These are phyloP conservation scores for Thelonectria rubi DNA, from an alignment of 2,329 filamentous ascomycete genomes.

Conservation along the genomic window DNA sequence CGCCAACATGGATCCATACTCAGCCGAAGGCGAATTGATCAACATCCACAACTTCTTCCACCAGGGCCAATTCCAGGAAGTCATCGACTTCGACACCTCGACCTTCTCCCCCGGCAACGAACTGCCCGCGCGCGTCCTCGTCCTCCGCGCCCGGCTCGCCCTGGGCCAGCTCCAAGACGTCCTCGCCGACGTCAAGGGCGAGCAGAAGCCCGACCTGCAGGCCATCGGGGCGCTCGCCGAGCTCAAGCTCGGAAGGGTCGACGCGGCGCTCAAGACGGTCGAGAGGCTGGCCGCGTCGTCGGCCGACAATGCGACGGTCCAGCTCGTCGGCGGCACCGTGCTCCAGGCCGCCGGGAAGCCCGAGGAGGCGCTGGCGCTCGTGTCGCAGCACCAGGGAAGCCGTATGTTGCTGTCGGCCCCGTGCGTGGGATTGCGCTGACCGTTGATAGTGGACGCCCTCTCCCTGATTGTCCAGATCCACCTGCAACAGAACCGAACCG, in stretches of 20 bases:
- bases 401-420: conserved; percentile 62
- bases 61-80: conserved; percentile 85
- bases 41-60: conserved; percentile 77
- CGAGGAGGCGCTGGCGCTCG: conserved; percentile 83
- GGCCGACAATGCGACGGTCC: conserved; percentile 80
- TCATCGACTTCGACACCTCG: conserved; percentile 85
- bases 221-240: conserved; percentile 82
- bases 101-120: conserved; percentile 81
- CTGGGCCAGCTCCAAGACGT: conserved; percentile 81
- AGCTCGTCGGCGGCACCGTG: conserved; percentile 83
- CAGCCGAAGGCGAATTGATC: conserved; percentile 75
- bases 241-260: conserved; percentile 66
- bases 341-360: conserved; percentile 81
- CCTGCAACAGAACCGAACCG: conserved; percentile 88
- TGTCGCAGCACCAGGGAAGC: conserved; percentile 86
- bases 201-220: conserved; percentile 74
- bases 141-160: conserved; percentile 84
- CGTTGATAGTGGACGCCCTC: conserved; percentile 72
- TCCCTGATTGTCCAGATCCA: conserved; percentile 92
- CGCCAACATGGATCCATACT: conserved; percentile 73
- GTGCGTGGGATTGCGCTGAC: conserved; percentile 33
- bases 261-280: conserved; percentile 69
- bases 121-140: conserved; percentile 78
- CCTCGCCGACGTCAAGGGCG: conserved; percentile 71
- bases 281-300: conserved; percentile 74